phyloP scores from a whole-genome alignment of 2,329 filamentous ascomycete species.

The Exophiala calicioides region DNA sequence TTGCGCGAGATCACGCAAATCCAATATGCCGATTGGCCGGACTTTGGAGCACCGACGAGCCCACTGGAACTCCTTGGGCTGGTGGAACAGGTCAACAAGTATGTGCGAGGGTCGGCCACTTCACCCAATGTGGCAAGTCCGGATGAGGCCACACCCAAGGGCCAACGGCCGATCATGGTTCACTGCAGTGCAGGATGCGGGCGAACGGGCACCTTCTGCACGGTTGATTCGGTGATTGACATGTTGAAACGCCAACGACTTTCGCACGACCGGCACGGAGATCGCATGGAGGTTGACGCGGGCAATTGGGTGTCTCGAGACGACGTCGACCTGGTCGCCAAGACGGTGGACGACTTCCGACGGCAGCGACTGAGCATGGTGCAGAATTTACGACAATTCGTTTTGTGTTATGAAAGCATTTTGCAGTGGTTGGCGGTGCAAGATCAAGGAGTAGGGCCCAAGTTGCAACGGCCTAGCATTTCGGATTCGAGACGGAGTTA shows the following conservation, averaged over 20 bases:
- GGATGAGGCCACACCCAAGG: slow-evolving; percentile 59
- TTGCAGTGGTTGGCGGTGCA: slow-evolving; percentile 72
- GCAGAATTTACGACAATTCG: slow-evolving; percentile 88
- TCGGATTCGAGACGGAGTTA: slow-evolving; percentile 25
- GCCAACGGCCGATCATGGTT: slow-evolving; percentile 74
- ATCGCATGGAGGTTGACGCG: slow-evolving; percentile 34
- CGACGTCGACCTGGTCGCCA: slow-evolving; percentile 75
- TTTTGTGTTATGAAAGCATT: slow-evolving; percentile 93
- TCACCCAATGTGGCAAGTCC: slow-evolving; percentile 46
- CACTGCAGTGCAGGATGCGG: slow-evolving; percentile 97
- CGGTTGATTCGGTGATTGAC: slow-evolving; percentile 91
- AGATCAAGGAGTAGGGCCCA: slow-evolving; percentile 7
- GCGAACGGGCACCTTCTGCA: slow-evolving; percentile 93
- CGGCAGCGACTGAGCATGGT: slow-evolving; percentile 93
- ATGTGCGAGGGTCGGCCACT: slow-evolving; percentile 46
- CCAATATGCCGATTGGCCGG: slow-evolving; percentile 95
- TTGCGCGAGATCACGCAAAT: slow-evolving; percentile 92
- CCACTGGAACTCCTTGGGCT: slow-evolving; percentile 82
- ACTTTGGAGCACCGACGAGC: slow-evolving; percentile 90
- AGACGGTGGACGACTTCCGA: slow-evolving; percentile 88
- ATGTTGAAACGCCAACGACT: slow-evolving; percentile 85
- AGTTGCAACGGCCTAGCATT: slow-evolving; percentile 22
- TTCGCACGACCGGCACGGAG: slow-evolving; percentile 29
- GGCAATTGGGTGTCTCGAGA: slow-evolving; percentile 68
- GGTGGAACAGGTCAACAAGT: slow-evolving; percentile 82